Evolutionary conservation across 148 eudicot genomes (phyloP), one percentile per base, ranked within the genome.

Genomic region (Spergularia bocconei): DNA sequence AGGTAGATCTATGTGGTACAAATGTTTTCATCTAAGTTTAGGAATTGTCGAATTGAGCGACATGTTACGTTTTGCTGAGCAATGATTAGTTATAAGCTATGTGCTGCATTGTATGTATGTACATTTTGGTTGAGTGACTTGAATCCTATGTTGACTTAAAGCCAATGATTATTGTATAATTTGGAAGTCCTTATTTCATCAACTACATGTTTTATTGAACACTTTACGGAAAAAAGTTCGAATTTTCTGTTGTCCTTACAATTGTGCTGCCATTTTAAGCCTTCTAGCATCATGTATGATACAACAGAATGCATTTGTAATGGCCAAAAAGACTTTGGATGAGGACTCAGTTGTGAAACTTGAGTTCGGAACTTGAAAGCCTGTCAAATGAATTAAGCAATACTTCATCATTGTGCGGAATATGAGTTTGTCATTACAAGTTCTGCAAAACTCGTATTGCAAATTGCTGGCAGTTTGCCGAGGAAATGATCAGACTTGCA

Each of bases 81-180:
- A 21, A 60, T 11, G 23, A 60, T 60, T 60, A 60, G 36, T 6
- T 54, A n/a, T 53, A 61, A 25, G 58, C 69, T 69, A 51, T 73
- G 77, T 73, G 69, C 77, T 63, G 41, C 15, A 59, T 29, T 23
- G 11, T 47, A 60, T 60, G 39, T 50, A 29, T 3, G 39, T 50
- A 29, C 2, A 29, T 29, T 29, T 66, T 62, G 39, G 38, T 50
- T 63, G 61, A 51, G 9, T 63, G 77, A 52, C 20, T 63, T 47
- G 36, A 12, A 25, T 21, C 19, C 9, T 48, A 14, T 72, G 13
- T 23, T 53, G 69, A 63, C 69, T 63, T 29, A 14, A 53, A n/a
- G 56, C 62, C 62, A 54, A 15, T 44, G 51, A 23, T 54, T 70
- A 71, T 36, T 71, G 51, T 55, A 6, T 36, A 21, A 21, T n/a